Percentiles rank a stretch among this genome's conserved stretches.
Evolutionary conservation across 495 filamentous ascomycete species (phyloP).

Genomic region (Penicillium simplicissimum): DNA sequence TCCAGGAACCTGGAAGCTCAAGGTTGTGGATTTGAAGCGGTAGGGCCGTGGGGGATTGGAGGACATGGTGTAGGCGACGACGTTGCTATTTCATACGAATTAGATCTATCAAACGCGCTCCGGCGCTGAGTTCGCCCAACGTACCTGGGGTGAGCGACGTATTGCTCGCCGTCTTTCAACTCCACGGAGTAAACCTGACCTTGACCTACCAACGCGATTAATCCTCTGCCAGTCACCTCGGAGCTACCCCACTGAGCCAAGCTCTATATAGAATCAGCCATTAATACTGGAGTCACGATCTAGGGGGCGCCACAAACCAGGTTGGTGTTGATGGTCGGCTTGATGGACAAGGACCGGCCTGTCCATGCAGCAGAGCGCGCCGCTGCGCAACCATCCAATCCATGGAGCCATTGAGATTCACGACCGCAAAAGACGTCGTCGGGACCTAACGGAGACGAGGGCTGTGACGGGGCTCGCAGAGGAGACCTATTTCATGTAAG

Average conservation of each 20-base stretch:
- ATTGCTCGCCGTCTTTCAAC: constrained; percentile 77
- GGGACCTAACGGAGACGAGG: constrained; percentile 84
- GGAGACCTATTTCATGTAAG: constrained; percentile 54
- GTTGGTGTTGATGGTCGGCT: constrained; percentile 70
- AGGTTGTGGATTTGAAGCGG: constrained; percentile 73
- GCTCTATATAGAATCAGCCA: constrained; percentile 58
- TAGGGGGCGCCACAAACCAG: constrained; percentile 52
- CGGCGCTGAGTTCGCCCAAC: not conserved
- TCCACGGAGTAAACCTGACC: constrained; percentile 85
- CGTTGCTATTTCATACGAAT: constrained; percentile 57
- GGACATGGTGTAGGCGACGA: constrained; percentile 83
- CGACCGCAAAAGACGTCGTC: constrained; percentile 77
- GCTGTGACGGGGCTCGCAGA: constrained; percentile 84
- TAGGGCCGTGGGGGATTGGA: constrained; percentile 75
- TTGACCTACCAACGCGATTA: constrained; percentile 78
- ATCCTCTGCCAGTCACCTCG: constrained; percentile 78
- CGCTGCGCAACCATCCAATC: constrained; percentile 94
- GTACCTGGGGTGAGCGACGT: constrained; percentile 78
- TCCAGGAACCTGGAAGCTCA: constrained; percentile 78
- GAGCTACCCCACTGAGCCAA: constrained; percentile 90
- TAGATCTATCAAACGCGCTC: constrained; percentile 16
- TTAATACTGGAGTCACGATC: not conserved
- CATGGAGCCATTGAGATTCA: constrained; percentile 89
- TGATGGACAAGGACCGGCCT: constrained; percentile 77
- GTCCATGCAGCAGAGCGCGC: constrained; percentile 88